These are phyloP conservation scores for Exophiala bonariae DNA, from an alignment of 2,329 filamentous ascomycete genomes.

Conservation along the genomic window DNA sequence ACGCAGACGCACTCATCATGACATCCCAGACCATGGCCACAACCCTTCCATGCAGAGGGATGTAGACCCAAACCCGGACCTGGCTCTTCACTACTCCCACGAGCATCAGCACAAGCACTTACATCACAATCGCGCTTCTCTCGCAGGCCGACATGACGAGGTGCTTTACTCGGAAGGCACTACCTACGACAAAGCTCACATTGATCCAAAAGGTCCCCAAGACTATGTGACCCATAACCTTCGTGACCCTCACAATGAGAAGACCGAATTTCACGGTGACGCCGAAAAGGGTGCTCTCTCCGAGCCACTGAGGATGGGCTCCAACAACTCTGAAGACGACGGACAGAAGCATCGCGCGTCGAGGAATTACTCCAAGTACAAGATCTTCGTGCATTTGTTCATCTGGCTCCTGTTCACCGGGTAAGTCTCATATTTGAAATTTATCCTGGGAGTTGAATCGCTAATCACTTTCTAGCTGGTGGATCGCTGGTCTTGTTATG, in stretches of 20 bases:
- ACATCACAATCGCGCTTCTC: constrained; percentile 38
- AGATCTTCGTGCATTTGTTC: constrained; percentile 47
- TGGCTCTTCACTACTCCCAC: constrained; percentile 37
- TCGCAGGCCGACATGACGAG: constrained; percentile 42
- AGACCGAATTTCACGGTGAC: constrained; percentile 31
- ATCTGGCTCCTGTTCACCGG: constrained; percentile 28
- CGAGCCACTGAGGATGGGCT: constrained; percentile 24
- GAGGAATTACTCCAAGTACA: constrained; percentile 47
- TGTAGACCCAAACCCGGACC: constrained; percentile 32
- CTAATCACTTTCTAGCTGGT: constrained; percentile 54
- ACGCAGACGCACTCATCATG: constrained; percentile 15
- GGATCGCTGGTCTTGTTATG: constrained; percentile 72
- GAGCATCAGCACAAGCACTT: constrained; percentile 43
- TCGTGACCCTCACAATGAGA: constrained; percentile 28
- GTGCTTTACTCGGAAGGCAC: constrained; percentile 50
- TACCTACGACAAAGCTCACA: constrained; percentile 40
- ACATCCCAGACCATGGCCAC: constrained; percentile 27
- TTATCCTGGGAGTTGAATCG: not conserved
- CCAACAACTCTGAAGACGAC: constrained; percentile 35
- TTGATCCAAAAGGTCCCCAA: constrained; percentile 37
- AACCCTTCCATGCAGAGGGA: constrained; percentile 24
- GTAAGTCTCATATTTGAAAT: constrained; percentile 9
- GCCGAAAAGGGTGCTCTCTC: constrained; percentile 44
- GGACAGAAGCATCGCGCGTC: constrained; percentile 35
- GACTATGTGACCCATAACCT: constrained; percentile 43